Base-by-base conservation (phyloP, 2,329 filamentous ascomycete genomes). In the Ceratocystis ficicola region DNA sequence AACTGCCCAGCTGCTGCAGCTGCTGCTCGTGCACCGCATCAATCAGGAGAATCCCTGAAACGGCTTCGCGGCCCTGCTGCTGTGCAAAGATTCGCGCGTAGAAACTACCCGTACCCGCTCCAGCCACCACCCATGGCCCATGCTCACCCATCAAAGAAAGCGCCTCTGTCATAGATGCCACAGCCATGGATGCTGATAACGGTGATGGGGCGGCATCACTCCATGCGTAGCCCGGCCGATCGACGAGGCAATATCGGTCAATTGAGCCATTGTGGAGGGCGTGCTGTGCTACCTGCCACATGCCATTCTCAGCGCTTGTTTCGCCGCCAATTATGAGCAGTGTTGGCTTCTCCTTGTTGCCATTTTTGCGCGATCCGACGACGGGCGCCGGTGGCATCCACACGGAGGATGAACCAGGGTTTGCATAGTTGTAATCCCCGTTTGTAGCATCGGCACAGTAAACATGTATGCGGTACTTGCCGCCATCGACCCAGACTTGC, bases 191-290 rank as follows among this genome's bases (percentile, higher is more conserved):
- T 3, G 90, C 93, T 4, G 90, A 95, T 71, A 96, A 86, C 0
- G 94, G 94, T 5, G 92, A 96, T 1, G 94, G 94, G 0, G 93
- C 91, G 65, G 94, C 93, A 75, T 99, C 94, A 60, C 83, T 85
- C 80, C 90, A 96, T 5, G 83, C 93, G 66, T 93, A 83, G 1
- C 94, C 94, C 0, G 94, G 94, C 25, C 94, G 87, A 73, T 99
- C 94, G 73, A 90, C 92, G 75, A 96, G 96, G 80, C 94, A 99
- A 77, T 95, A 97, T 68, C 93, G 86, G 66, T 80, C 79, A 71
- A 99, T 94, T 59, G 87, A 89, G 48, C 90, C 89, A 71, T 94
- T 94, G 69, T 84, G 80, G 69, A 91, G 79, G 0, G 88, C 86
- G 65, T 85, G 80, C 67, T 91, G 84, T 10, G 90, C 89, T 77